Conservation (phyloP, 75 land plant genomes). For the Cryptomeria japonica region DNA sequence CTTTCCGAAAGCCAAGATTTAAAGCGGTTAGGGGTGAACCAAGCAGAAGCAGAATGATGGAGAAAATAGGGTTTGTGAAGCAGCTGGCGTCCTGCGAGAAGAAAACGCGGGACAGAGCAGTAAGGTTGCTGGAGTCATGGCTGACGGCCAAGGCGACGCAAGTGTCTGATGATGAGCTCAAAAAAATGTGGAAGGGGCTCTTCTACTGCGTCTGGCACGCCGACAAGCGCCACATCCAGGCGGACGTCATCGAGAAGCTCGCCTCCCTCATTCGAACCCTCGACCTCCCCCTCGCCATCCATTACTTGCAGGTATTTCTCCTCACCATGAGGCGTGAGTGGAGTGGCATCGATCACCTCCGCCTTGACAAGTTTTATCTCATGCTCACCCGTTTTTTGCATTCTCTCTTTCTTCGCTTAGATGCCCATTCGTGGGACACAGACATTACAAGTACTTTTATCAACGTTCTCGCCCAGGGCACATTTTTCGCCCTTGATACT, state of each 20-base stretch:
- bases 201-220: constrained; percentile 95
- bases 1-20: too few relatives aligned
- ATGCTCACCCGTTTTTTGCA: constrained; percentile 55
- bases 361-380: constrained; percentile 91
- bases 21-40: too few relatives aligned
- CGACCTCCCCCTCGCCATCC: constrained; percentile 27
- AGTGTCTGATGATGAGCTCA: constrained; percentile 57
- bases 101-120: constrained; percentile 56
- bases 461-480: constrained; percentile 44
- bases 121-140: constrained; percentile 50
- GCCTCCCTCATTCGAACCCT: constrained; percentile 44
- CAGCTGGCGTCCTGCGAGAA: constrained; percentile 67
- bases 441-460: constrained; percentile 23
- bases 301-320: constrained; percentile 56
- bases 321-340: constrained; percentile 86
- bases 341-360: constrained; percentile 81
- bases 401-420: constrained; percentile 43
- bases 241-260: constrained; percentile 53
- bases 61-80: constrained; percentile 31
- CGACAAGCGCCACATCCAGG: constrained; percentile 73
- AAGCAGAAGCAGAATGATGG: neutral
- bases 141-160: constrained; percentile 24
- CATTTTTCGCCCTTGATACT: constrained; percentile 44
- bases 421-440: constrained; percentile 50
- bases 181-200: constrained; percentile 92